A percentile compares a stretch with the other conserved stretches of the same genome.
Conservation (phyloP, 352 stramenopile species). For the Phytophthora megakarya region DNA sequence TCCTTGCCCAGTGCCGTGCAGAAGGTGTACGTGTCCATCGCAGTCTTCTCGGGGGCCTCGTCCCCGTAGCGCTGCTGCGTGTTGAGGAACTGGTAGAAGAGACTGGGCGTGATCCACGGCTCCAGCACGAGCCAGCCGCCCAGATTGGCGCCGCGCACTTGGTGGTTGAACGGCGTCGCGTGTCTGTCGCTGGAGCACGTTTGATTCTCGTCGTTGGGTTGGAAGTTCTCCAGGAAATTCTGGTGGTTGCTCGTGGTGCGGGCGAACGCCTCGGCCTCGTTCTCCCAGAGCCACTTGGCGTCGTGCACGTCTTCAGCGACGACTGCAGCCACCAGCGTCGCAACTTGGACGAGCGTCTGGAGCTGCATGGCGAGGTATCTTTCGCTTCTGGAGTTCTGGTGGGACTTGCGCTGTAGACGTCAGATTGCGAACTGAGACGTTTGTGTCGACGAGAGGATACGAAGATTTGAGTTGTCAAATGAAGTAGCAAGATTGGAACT, state of each 20-base stretch:
- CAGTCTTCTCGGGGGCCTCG: conserved; percentile 79
- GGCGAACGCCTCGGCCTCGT: conserved; percentile 51
- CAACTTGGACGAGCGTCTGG: conserved; percentile 1
- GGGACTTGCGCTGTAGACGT: conserved; percentile 7
- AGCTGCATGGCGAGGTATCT: conserved; percentile 14
- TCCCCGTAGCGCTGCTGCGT: conserved; percentile 73
- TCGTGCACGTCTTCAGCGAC: conserved; percentile 12
- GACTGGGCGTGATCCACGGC: conserved; percentile 32
- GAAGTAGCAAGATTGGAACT: neutral
- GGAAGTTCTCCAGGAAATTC: conserved; percentile 57
- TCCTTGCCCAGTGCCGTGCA: conserved; percentile 39
- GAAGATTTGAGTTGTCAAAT: conserved; percentile 7
- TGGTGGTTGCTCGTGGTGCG: conserved; percentile 23
- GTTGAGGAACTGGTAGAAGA: conserved; percentile 49
- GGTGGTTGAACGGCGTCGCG: conserved; percentile 31
- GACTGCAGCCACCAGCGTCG: conserved; percentile 3
- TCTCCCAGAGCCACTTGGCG: conserved; percentile 65
- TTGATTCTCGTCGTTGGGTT: conserved; percentile 42
- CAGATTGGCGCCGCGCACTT: conserved; percentile 32
- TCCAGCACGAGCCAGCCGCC: conserved; percentile 36
- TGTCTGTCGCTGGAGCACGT: conserved; percentile 34
- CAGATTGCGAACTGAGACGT: conserved; percentile 22
- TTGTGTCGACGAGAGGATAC: neutral
- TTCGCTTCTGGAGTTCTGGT: too few relatives aligned
- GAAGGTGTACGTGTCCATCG: conserved; percentile 93